phyloP scores from a whole-genome alignment of 768 basidiomycete species.

The Boletus speciosus region DNA sequence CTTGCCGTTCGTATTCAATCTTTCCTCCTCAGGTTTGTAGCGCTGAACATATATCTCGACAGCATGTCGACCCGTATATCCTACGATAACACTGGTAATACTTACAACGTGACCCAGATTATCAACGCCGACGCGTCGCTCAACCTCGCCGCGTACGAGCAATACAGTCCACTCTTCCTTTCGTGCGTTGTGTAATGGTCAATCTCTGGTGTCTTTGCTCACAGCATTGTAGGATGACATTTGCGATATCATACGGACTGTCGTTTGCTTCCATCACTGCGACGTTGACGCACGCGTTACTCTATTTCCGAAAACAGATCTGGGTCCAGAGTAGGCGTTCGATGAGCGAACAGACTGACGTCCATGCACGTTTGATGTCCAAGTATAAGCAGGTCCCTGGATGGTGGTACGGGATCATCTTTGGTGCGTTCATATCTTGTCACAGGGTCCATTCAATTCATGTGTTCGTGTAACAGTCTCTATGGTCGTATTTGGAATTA shows the following conservation, averaged over 20 bases:
- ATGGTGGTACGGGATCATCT: conserved; percentile 50
- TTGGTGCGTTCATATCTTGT: conserved; percentile 10
- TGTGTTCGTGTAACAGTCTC: conserved; percentile 25
- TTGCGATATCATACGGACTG: conserved; percentile 75
- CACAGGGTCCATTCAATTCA: background rate
- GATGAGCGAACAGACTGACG: conserved; percentile 75
- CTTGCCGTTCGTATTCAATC: conserved; percentile 43
- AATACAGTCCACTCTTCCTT: conserved; percentile 62
- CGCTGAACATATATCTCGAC: background rate
- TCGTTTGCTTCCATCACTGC: conserved; percentile 83
- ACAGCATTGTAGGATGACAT: conserved; percentile 42
- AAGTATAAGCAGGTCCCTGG: conserved; percentile 56
- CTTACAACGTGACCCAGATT: conserved; percentile 59
- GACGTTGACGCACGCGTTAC: conserved; percentile 65
- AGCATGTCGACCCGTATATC: conserved; percentile 62
- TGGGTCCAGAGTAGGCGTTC: conserved; percentile 67
- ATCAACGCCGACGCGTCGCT: conserved; percentile 52
- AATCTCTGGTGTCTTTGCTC: background rate
- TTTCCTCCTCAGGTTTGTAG: background rate
- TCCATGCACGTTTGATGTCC: conserved; percentile 59
- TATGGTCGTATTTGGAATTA: conserved; percentile 56
- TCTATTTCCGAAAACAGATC: conserved; percentile 79
- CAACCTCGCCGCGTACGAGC: conserved; percentile 51
- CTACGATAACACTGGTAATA: conserved; percentile 57
- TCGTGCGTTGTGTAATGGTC: conserved; percentile 29